phyloP scores from a whole-genome alignment of 106 monocot genomes.

The Allium cepa region DNA sequence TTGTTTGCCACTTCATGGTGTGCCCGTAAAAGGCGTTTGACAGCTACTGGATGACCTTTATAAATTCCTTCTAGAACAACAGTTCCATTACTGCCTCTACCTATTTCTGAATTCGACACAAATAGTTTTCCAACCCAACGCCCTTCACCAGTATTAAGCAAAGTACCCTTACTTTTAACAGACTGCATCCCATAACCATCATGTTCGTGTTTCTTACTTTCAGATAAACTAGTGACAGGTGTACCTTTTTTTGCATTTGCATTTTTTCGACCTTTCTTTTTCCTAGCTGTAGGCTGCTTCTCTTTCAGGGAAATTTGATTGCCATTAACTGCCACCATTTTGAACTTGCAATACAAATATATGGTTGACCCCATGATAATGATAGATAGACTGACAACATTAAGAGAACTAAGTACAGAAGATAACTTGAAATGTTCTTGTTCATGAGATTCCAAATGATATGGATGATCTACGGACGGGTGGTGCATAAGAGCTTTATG shows the following conservation, averaged over 20 bases:
- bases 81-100: slow-evolving; percentile 95
- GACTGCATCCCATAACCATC: slow-evolving; percentile 10
- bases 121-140: slow-evolving; percentile 68
- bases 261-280: slow-evolving; percentile 51
- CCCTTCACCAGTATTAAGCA: slow-evolving; percentile 28
- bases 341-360: slow-evolving; percentile 21
- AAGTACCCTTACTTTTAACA: slow-evolving; percentile 8
- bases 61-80: slow-evolving; percentile 83
- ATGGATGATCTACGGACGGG: neutral
- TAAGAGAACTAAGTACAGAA: neutral
- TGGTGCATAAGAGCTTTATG: slow-evolving; percentile 15
- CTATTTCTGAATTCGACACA: slow-evolving; percentile 80
- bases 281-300: slow-evolving; percentile 39
- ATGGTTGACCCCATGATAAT: slow-evolving; percentile 6
- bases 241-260: slow-evolving; percentile 20
- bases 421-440: slow-evolving; percentile 4
- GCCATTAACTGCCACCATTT: slow-evolving; percentile 12
- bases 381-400: slow-evolving; percentile 8
- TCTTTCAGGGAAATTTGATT: slow-evolving; percentile 22
- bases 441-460: slow-evolving; percentile 1
- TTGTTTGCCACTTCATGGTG: slow-evolving; percentile 87
- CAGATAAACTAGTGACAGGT: slow-evolving; percentile 3
- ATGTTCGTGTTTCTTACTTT: neutral
- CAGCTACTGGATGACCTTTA: slow-evolving; percentile 79
- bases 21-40: slow-evolving; percentile 73